phyloP scores from a whole-genome alignment of 208 protist species.

The Wallacemonas sp. region DNA sequence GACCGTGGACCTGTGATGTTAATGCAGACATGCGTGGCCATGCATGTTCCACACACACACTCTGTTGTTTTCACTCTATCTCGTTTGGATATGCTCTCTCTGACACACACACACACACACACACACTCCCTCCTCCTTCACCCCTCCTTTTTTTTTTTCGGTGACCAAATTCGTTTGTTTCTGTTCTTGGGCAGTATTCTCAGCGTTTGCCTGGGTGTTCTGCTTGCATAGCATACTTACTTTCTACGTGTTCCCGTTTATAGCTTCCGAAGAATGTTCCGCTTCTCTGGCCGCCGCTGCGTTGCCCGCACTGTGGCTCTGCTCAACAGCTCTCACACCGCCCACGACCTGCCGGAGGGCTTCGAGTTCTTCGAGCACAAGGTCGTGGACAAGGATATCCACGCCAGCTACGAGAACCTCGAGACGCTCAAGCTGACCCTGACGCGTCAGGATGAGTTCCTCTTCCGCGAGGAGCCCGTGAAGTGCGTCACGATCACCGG shows the following conservation, averaged over 20 bases:
- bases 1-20: too few relatives aligned
- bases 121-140: too few relatives aligned
- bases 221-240: neutral
- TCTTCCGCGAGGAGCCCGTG: constrained; percentile 76
- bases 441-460: constrained; percentile 91
- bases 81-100: neutral
- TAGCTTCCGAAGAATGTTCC: constrained; percentile 64
- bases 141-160: neutral
- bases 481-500: constrained; percentile 85
- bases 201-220: neutral
- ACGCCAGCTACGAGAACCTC: constrained; percentile 78
- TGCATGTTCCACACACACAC: neutral
- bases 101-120: too few relatives aligned
- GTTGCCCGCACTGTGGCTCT: constrained; percentile 64
- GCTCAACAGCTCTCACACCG: constrained; percentile 25
- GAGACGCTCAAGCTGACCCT: constrained; percentile 84
- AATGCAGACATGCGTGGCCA: neutral
- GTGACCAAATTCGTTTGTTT: neutral
- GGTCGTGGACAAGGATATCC: constrained; percentile 86
- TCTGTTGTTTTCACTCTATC: neutral
- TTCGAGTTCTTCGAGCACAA: constrained; percentile 89
- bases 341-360: constrained; percentile 68
- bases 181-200: constrained; percentile 7
- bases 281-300: constrained; percentile 59
- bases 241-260: constrained; percentile 13